phyloP scores from a whole-genome alignment of 2,329 filamentous ascomycete genomes.

The Ophiosphaerella korrae region DNA sequence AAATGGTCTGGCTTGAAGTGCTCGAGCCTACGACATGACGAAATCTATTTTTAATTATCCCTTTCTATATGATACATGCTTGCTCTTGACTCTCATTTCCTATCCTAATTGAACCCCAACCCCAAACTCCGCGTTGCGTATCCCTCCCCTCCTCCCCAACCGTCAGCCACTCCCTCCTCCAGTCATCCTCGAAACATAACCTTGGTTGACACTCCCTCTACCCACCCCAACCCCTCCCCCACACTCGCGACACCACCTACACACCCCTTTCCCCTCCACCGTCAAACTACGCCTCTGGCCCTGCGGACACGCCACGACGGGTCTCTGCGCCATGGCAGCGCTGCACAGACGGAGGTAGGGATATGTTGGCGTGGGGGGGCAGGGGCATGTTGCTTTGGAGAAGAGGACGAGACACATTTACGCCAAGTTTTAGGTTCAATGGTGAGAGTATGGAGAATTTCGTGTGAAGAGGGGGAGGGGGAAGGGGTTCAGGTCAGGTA shows the following conservation, averaged over 20 bases:
- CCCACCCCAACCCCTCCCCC: conserved; percentile 13
- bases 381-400: conserved; percentile 24
- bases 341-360: conserved; percentile 27
- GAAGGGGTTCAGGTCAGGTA: too few species aligned
- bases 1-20: conserved; percentile 38
- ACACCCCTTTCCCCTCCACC: conserved; percentile 8
- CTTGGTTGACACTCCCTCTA: conserved; percentile 1
- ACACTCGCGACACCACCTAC: conserved; percentile 27
- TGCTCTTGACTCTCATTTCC: too few species aligned
- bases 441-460: not conserved
- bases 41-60: conserved; percentile 20
- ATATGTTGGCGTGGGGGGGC: conserved; percentile 23
- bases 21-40: conserved; percentile 44
- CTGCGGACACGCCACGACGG: conserved; percentile 19
- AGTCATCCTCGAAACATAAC: too few species aligned
- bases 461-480: too few species aligned
- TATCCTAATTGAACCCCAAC: too few species aligned
- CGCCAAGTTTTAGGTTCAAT: not conserved
- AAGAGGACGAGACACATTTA: conserved; percentile 35
- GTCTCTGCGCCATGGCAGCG: conserved; percentile 1
- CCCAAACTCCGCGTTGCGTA: too few species aligned
- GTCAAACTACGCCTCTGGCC: conserved; percentile 16
- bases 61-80: not conserved
- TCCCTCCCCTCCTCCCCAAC: conserved; percentile 9
- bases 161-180: not conserved